Base-by-base conservation (phyloP, 192 early-diverging fungal species). In the Diversispora epigaea region DNA sequence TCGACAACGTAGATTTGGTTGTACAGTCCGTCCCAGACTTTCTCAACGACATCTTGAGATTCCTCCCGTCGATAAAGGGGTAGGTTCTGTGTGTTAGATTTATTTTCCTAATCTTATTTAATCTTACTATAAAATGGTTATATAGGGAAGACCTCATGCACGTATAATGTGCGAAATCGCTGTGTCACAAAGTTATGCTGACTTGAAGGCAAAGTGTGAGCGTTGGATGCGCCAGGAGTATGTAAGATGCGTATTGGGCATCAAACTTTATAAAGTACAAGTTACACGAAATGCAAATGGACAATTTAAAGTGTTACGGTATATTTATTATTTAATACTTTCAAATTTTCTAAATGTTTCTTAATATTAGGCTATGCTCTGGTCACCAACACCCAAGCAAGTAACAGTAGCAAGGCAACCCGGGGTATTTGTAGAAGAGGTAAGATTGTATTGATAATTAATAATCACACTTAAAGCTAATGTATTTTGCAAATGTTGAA, bases 61-160 rank as follows among this genome's bases (percentile, higher is more conserved):
- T 69, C 52, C 52, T 19, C 68, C 22, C 6, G 68, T 54, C 54
- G 12, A 25, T 12, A 69, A 14, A 55, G 0, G 49, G 5, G 68
- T 69, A 54, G 21, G 25, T 69, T 69, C 68, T 54, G 22, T 50
- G 17, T 55, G 40, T 68, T 12, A 50, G 19, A 54, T 54, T 69
- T 52, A 32, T 52, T 4, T 69, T 69, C 25, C 52, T 69, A 69
- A 54, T 55, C 54, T 69, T 68, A 4, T 49, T 6, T 54, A 69
- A 41, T 69, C 49, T 69, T 69, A 55, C 17, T 25, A 54, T 69
- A 69, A 69, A 69, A 15, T 54, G 54, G 54, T 69, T 69, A 55
- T 69, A 69, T 66, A 66, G 68, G 68, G 49, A 55, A 69, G 47
- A 69, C 49, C 52, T 3, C 68, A 69, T 39, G 47, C 68, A 69